Conservation (phyloP, 148 eudicot genomes). For the Talinum fruticosum region DNA sequence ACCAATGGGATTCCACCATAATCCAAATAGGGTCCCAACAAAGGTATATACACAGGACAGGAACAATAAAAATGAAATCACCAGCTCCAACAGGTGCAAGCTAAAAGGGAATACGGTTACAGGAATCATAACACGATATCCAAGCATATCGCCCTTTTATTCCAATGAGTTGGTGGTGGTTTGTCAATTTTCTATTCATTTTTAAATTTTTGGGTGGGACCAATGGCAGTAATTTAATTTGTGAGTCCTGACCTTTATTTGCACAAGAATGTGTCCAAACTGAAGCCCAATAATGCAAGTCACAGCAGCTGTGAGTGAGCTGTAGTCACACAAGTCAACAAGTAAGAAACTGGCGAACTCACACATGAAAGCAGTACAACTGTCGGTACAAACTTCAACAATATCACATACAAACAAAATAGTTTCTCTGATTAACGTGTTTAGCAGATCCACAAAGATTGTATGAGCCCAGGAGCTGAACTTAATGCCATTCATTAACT, state of each 20-base stretch:
- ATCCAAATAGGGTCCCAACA: too few relatives aligned
- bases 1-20: too few relatives aligned
- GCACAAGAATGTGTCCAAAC: constrained; percentile 72
- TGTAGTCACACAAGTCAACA: constrained; percentile 23
- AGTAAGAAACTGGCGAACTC: background rate
- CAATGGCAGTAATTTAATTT: background rate
- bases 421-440: too few relatives aligned
- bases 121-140: background rate
- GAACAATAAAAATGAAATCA: too few relatives aligned
- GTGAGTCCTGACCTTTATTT: constrained; percentile 50
- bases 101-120: too few relatives aligned
- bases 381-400: background rate
- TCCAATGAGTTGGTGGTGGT: background rate
- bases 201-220: background rate
- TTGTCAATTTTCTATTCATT: background rate
- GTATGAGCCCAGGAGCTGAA: too few relatives aligned
- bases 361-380: background rate
- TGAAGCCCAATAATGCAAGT: constrained; percentile 79
- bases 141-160: background rate
- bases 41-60: too few relatives aligned
- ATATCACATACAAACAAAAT: background rate
- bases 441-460: too few relatives aligned
- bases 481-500: too few relatives aligned
- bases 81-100: background rate
- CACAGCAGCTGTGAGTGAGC: constrained; percentile 69